A percentile compares a stretch with the other conserved stretches of the same genome.
These are phyloP conservation scores for Haplosporangium sp. DNA, from an alignment of 371 early-diverging fungal species.

Conservation along the genomic window DNA sequence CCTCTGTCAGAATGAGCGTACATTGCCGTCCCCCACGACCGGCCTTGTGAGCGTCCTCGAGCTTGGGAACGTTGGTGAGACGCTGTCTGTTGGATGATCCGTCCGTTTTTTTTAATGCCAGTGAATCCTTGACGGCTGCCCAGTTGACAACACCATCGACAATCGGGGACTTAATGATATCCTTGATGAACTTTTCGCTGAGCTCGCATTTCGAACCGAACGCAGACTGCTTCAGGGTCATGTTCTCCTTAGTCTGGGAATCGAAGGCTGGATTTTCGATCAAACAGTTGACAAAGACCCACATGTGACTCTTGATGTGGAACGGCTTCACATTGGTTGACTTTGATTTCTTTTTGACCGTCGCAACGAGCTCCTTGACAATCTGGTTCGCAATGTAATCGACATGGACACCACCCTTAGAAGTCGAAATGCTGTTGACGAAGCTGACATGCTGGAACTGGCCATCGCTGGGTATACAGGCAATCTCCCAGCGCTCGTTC, in stretches of 20 bases:
- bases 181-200: constrained; percentile 87
- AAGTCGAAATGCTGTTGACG: constrained; percentile 98
- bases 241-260: constrained; percentile 99
- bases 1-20: constrained; percentile 99
- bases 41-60: constrained; percentile 99
- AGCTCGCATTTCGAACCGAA: constrained; percentile 94
- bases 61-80: constrained; percentile 92
- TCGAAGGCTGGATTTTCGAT: constrained; percentile 99
- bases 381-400: constrained; percentile 93
- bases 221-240: constrained; percentile 86
- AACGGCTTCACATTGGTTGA: constrained; percentile 86
- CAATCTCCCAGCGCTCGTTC: constrained; percentile 98
- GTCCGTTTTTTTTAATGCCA: constrained; percentile 95
- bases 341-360: constrained; percentile 88
- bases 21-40: constrained; percentile 88
- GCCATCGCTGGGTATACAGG: constrained; percentile 93
- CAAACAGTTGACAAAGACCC: constrained; percentile 96
- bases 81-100: constrained; percentile 76
- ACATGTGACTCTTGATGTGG: constrained; percentile 94
- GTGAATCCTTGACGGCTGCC: constrained; percentile 87
- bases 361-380: constrained; percentile 77
- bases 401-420: constrained; percentile 98
- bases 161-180: constrained; percentile 84
- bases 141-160: constrained; percentile 86
- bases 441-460: constrained; percentile 98